These are phyloP conservation scores for Globisporangium orthogonon DNA, from an alignment of 352 stramenopile species.

Conservation along the genomic window DNA sequence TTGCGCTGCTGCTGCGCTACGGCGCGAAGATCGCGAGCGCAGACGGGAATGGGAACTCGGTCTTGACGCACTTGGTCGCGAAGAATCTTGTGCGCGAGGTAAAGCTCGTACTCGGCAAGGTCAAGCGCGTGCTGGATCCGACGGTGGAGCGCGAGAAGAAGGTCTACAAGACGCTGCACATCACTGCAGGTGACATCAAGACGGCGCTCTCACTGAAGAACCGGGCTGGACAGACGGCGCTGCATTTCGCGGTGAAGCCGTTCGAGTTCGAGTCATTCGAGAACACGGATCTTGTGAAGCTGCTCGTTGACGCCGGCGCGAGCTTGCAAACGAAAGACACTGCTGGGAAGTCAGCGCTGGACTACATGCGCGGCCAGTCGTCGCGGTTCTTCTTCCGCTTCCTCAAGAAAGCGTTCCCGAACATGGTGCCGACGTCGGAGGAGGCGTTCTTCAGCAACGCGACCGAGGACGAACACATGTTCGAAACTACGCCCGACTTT, in stretches of 20 bases:
- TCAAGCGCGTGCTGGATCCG: constrained; percentile 34
- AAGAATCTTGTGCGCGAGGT: constrained; percentile 43
- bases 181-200: constrained; percentile 36
- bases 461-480: constrained; percentile 20
- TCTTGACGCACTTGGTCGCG: constrained; percentile 54
- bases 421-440: constrained; percentile 18
- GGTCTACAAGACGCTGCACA: constrained; percentile 32
- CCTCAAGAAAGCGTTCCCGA: constrained; percentile 29
- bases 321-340: constrained; percentile 28
- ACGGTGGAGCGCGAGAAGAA: constrained; percentile 20
- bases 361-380: constrained; percentile 46
- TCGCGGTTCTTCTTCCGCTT: constrained; percentile 55
- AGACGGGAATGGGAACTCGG: constrained; percentile 50
- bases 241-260: constrained; percentile 61
- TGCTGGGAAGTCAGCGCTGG: constrained; percentile 30
- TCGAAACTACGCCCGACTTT: constrained; percentile 30
- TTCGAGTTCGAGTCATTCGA: constrained; percentile 59
- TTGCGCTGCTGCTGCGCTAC: constrained; percentile 52
- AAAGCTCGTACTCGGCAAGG: constrained; percentile 36
- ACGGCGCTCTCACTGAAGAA: constrained; percentile 35
- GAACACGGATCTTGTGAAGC: constrained; percentile 39
- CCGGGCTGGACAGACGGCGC: constrained; percentile 28
- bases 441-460: constrained; percentile 20
- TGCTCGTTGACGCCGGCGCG: constrained; percentile 39
- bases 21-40: constrained; percentile 38